A percentile compares a stretch with the other conserved stretches of the same genome.
phyloP scores from a whole-genome alignment of 2,329 filamentous ascomycete species.

The Curvularia lunata region DNA sequence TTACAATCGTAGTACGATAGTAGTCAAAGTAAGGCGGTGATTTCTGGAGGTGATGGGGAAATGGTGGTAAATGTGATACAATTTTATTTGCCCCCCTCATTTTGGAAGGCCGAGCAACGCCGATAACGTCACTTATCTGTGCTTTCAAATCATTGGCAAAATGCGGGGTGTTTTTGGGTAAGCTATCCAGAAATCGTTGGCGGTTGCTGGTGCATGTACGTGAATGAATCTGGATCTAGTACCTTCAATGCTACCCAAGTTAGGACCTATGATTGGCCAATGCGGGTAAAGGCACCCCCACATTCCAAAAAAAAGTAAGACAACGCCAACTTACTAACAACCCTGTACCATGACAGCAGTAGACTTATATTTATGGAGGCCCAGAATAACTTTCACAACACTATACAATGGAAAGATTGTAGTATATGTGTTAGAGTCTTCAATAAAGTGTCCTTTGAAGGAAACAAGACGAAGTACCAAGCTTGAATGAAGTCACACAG shows the following conservation, averaged over 20 bases:
- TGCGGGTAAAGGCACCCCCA: neutral
- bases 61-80: neutral
- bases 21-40: neutral
- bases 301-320: no score
- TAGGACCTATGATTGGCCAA: neutral
- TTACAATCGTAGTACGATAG: neutral
- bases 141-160: neutral
- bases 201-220: neutral
- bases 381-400: no score
- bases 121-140: neutral
- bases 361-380: no score
- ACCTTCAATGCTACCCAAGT: neutral
- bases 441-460: no score
- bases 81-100: neutral
- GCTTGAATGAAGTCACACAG: no score
- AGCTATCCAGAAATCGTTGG: neutral
- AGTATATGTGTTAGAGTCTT: no score
- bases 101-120: neutral
- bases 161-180: neutral
- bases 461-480: no score
- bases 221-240: neutral
- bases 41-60: neutral
- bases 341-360: no score
- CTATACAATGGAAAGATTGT: no score
- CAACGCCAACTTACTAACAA: no score